Conservation (phyloP, 345 rosid species). For the Carallia brachiata region DNA sequence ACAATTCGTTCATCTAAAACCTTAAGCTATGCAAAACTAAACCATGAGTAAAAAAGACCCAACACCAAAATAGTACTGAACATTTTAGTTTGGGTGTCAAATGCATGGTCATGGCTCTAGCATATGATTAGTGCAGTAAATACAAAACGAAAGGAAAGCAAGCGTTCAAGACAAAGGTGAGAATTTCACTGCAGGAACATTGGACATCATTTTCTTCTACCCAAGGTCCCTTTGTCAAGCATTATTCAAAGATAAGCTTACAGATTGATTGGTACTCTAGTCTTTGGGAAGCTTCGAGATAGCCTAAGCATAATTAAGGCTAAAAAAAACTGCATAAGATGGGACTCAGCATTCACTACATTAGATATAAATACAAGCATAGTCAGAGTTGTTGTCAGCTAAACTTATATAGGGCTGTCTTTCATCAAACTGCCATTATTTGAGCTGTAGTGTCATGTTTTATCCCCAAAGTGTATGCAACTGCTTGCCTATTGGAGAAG, state of each 20-base stretch:
- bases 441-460: constrained; percentile 18
- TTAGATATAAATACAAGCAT: constrained; percentile 28
- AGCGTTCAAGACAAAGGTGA: neutral
- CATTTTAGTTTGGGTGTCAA: no score
- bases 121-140: no score
- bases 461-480: constrained; percentile 5
- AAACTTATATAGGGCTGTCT: constrained; percentile 15
- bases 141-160: neutral
- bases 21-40: no score
- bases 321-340: constrained; percentile 27
- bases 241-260: constrained; percentile 36
- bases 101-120: no score
- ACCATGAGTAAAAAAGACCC: no score
- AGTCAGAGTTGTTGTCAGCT: constrained; percentile 14
- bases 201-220: constrained; percentile 24
- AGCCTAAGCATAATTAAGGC: constrained; percentile 22
- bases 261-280: constrained; percentile 22
- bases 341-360: constrained; percentile 19
- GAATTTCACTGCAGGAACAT: constrained; percentile 19
- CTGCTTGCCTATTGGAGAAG: constrained; percentile 6
- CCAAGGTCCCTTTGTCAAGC: constrained; percentile 29
- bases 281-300: constrained; percentile 21
- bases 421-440: constrained; percentile 20
- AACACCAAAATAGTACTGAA: no score
- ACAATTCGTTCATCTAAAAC: no score